Percentiles rank a stretch among this genome's conserved stretches.
phyloP scores from a whole-genome alignment of 164 flowering plant genomes.

The Tetrastigma voinierianum region DNA sequence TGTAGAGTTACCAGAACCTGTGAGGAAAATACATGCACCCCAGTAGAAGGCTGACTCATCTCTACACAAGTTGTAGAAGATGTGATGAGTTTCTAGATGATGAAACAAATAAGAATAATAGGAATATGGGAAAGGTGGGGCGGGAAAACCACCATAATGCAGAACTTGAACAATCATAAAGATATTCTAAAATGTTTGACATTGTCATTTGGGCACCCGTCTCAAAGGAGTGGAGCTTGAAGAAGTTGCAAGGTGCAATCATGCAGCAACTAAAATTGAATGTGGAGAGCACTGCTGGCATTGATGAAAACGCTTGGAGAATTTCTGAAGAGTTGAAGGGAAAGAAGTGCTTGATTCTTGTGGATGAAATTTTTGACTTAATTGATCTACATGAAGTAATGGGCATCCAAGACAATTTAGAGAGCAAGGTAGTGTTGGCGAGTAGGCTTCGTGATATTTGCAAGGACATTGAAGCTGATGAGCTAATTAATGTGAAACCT shows the following conservation, averaged over 20 bases:
- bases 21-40: too few species aligned
- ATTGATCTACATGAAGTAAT: constrained; percentile 4
- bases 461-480: constrained; percentile 7
- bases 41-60: too few species aligned
- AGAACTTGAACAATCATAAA: too few species aligned
- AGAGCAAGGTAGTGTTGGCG: constrained; percentile 10
- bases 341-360: constrained; percentile 15
- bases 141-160: too few species aligned
- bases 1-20: too few species aligned
- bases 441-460: constrained; percentile 3
- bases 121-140: too few species aligned
- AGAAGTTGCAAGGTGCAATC: background rate
- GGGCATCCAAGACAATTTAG: constrained; percentile 5
- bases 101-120: too few species aligned
- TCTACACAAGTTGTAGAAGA: too few species aligned
- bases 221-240: too few species aligned
- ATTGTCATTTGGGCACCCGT: too few species aligned
- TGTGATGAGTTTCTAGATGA: too few species aligned
- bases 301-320: background rate
- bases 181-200: too few species aligned
- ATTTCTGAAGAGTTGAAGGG: background rate
- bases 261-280: background rate
- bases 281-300: background rate
- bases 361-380: constrained; percentile 14
- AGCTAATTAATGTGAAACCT: constrained; percentile 6